These are phyloP conservation scores for Diversispora epigaea DNA, from an alignment of 192 early-diverging fungal species.

Conservation along the genomic window DNA sequence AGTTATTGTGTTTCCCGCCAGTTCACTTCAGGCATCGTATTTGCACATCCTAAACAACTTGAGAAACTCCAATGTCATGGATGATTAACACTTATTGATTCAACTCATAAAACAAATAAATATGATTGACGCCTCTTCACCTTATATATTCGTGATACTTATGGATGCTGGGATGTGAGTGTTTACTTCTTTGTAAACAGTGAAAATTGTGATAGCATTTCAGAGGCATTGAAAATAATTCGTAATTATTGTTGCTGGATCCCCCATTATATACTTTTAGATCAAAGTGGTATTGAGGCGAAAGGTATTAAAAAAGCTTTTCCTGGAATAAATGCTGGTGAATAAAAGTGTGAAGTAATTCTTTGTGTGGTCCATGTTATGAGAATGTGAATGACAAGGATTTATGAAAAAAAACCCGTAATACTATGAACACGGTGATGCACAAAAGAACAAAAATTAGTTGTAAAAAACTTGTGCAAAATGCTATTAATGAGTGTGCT, in stretches of 20 bases:
- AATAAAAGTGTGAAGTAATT: slow-evolving; percentile 10
- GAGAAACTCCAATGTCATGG: slow-evolving; percentile 7
- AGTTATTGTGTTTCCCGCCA: not conserved
- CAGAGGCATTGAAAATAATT: slow-evolving; percentile 24
- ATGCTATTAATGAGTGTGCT: too few relatives aligned
- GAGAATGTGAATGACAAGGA: not conserved
- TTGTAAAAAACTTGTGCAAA: too few relatives aligned
- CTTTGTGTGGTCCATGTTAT: slow-evolving; percentile 17
- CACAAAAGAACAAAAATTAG: too few relatives aligned
- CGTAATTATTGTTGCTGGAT: slow-evolving; percentile 7
- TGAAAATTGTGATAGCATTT: slow-evolving; percentile 2
- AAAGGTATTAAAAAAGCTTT: slow-evolving; percentile 9
- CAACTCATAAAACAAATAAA: slow-evolving; percentile 14
- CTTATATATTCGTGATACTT: slow-evolving; percentile 6
- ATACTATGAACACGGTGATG: too few relatives aligned
- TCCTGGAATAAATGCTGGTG: slow-evolving; percentile 14
- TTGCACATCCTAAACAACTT: not conserved
- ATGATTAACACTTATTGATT: slow-evolving; percentile 17
- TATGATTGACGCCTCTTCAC: slow-evolving; percentile 11
- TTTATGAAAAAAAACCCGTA: slow-evolving; percentile 5
- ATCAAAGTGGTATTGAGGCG: slow-evolving; percentile 18
- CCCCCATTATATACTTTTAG: slow-evolving; percentile 28
- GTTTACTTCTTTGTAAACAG: slow-evolving; percentile 30
- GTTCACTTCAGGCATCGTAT: not conserved
- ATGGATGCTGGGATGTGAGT: slow-evolving; percentile 6